Conservation (phyloP, 441 rosid species). For the Populus trichocarpa region DNA sequence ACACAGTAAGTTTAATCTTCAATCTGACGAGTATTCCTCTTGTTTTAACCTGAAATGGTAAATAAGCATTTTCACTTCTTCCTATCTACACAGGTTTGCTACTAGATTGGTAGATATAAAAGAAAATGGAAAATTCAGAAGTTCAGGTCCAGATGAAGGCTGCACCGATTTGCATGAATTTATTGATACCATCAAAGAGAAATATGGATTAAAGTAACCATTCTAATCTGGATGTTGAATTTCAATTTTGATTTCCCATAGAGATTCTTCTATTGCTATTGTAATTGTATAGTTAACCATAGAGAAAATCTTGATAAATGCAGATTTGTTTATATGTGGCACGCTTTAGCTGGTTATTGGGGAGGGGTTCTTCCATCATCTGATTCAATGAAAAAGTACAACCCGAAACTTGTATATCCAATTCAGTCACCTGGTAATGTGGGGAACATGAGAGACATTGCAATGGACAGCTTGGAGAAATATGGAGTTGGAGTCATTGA, state of each 20-base stretch:
- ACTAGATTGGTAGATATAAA: conserved; percentile 54
- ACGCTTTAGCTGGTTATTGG: conserved; percentile 76
- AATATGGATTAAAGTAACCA: conserved; percentile 45
- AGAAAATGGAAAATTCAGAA: conserved; percentile 61
- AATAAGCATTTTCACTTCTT: background rate
- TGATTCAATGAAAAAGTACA: conserved; percentile 52
- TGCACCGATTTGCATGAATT: conserved; percentile 34
- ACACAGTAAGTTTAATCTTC: conserved; percentile 34
- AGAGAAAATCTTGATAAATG: conserved; percentile 4
- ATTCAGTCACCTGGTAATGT: conserved; percentile 65
- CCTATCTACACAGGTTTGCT: conserved; percentile 44
- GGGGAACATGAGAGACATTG: conserved; percentile 49
- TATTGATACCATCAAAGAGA: conserved; percentile 34
- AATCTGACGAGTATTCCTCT: background rate
- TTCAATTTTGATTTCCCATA: background rate
- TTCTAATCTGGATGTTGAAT: conserved; percentile 4
- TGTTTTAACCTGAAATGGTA: background rate
- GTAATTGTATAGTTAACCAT: background rate
- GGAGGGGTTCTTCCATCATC: conserved; percentile 73
- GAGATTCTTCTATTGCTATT: background rate
- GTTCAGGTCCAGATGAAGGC: conserved; percentile 29
- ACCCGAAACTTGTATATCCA: conserved; percentile 54
- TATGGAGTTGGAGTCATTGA: conserved; percentile 67
- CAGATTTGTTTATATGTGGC: conserved; percentile 72
- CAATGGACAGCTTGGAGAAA: conserved; percentile 60